phyloP scores from a whole-genome alignment of 2,329 filamentous ascomycete genomes.

The Penicillium sp. region DNA sequence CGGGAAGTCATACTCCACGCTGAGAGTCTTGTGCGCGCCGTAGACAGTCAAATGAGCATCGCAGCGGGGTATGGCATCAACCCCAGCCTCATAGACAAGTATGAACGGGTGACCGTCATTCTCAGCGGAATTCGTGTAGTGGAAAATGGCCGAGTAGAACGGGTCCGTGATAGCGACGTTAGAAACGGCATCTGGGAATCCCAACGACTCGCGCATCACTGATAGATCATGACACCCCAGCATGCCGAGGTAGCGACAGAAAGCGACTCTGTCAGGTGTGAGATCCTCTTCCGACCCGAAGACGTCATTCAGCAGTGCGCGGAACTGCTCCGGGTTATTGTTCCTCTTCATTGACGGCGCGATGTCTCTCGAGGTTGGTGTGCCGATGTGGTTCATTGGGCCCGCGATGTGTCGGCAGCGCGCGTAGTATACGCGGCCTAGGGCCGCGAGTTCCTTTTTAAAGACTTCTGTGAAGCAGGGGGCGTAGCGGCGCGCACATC shows the following conservation, averaged over 20 bases:
- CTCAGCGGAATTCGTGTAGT: slow-evolving; percentile 20
- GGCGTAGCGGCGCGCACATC: slow-evolving; percentile 55
- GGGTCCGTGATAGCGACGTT: slow-evolving; percentile 40
- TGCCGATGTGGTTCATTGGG: slow-evolving; percentile 28
- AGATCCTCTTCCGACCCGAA: slow-evolving; percentile 22
- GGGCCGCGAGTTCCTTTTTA: slow-evolving; percentile 43
- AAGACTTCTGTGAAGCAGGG: slow-evolving; percentile 47
- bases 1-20: slow-evolving; percentile 49
- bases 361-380: background rate
- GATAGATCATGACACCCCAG: slow-evolving; percentile 50
- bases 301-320: slow-evolving; percentile 21
- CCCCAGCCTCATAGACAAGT: slow-evolving; percentile 50
- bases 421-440: slow-evolving; percentile 50
- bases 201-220: slow-evolving; percentile 47
- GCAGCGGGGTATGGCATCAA: slow-evolving; percentile 43
- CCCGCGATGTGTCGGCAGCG: slow-evolving; percentile 47
- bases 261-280: slow-evolving; percentile 22
- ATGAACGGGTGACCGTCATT: slow-evolving; percentile 36
- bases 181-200: slow-evolving; percentile 41
- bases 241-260: slow-evolving; percentile 40
- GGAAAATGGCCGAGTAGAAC: slow-evolving; percentile 35
- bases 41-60: slow-evolving; percentile 42
- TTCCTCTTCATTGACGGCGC: background rate
- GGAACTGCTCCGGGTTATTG: slow-evolving; percentile 6
- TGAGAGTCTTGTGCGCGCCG: slow-evolving; percentile 46